A percentile compares a stretch with the other conserved stretches of the same genome.
phyloP scores from a whole-genome alignment of 2,329 filamentous ascomycete species.

The Dothideomycetidae sp. region DNA sequence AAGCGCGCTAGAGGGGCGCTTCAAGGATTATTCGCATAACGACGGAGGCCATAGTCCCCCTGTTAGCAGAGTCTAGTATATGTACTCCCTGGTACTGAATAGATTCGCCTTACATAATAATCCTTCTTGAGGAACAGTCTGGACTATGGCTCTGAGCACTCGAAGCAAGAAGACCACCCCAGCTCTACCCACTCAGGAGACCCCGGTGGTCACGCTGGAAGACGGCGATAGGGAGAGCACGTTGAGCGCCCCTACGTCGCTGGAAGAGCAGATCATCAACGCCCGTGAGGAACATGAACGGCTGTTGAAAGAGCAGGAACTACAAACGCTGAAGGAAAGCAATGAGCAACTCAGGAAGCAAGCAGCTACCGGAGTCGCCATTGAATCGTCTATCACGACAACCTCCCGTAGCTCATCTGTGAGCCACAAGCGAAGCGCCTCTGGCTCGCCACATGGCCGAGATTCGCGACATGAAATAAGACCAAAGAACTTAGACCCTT shows the following conservation, averaged over 20 bases:
- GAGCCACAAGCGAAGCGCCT: neutral
- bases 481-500: neutral
- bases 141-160: no score
- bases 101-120: neutral
- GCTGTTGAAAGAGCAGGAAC: neutral
- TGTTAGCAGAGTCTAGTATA: neutral
- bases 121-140: slow-evolving; percentile 3
- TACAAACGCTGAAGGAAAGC: neutral
- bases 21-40: neutral
- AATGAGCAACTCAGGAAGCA: neutral
- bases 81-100: neutral
- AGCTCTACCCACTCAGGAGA: no score
- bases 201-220: no score
- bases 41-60: neutral
- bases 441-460: neutral
- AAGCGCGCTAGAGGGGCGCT: neutral
- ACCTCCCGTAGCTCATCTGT: neutral
- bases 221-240: no score
- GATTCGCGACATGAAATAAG: neutral
- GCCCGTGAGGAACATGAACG: neutral
- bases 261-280: neutral
- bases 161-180: no score
- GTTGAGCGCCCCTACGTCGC: neutral
- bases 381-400: neutral
- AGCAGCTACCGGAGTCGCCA: neutral